Conservation (phyloP, 2,329 filamentous ascomycete genomes). For the Falciphora oryzae region DNA sequence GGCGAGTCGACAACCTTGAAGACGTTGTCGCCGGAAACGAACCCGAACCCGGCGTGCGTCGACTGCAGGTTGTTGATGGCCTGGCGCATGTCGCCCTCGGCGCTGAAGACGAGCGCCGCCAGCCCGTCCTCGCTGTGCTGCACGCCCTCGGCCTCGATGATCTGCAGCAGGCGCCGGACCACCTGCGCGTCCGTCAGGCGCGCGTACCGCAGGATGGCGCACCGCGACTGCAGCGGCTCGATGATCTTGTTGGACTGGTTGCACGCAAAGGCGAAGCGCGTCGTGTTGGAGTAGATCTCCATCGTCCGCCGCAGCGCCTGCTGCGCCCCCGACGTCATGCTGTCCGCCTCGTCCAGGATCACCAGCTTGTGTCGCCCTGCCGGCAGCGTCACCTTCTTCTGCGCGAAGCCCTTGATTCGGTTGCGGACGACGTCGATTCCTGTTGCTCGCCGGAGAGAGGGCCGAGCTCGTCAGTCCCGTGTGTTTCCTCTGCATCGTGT, state of each 20-base stretch:
- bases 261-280: constrained; percentile 94
- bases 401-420: constrained; percentile 95
- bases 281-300: constrained; percentile 98
- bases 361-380: constrained; percentile 90
- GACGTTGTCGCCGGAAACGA: constrained; percentile 96
- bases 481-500: constrained; percentile 9
- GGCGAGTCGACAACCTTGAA: constrained; percentile 97
- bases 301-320: constrained; percentile 93
- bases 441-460: constrained; percentile 22
- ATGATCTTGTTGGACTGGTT: constrained; percentile 99
- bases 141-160: constrained; percentile 87
- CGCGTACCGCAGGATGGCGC: constrained; percentile 90
- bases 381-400: constrained; percentile 96
- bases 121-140: constrained; percentile 89
- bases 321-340: constrained; percentile 95
- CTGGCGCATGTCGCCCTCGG: constrained; percentile 97
- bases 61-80: constrained; percentile 98
- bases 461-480: background rate
- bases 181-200: constrained; percentile 89
- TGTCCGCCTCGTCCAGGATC: constrained; percentile 96
- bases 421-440: constrained; percentile 97
- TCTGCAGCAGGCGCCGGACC: constrained; percentile 83
- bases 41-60: constrained; percentile 87
- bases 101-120: constrained; percentile 93
- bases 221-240: constrained; percentile 94